These are phyloP conservation scores for Geotrichum bryndzae DNA, from an alignment of 1,139 yeast genomes.

Conservation along the genomic window DNA sequence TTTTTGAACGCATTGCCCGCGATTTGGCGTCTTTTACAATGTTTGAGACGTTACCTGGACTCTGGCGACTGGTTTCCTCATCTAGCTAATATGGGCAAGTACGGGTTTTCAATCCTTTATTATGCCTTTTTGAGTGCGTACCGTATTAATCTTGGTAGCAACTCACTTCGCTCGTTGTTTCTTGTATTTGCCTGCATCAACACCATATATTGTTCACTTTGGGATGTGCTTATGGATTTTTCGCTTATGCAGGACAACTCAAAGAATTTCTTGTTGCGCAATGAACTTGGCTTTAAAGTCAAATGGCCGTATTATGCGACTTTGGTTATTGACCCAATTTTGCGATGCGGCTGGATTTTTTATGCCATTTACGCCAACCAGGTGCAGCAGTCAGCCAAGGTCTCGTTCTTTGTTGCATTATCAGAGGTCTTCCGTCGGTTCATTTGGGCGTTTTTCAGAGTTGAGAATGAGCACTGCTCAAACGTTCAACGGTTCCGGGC, in stretches of 20 bases:
- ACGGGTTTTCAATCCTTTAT: conserved; percentile 58
- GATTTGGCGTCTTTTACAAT: conserved; percentile 85
- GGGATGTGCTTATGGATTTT: conserved; percentile 98
- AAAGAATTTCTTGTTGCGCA: conserved; percentile 56
- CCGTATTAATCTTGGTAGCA: conserved; percentile 50
- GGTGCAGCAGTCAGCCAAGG: conserved; percentile 84
- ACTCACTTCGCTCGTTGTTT: conserved; percentile 49
- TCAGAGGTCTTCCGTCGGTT: conserved; percentile 79
- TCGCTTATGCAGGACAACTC: conserved; percentile 77
- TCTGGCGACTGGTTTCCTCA: conserved; percentile 97
- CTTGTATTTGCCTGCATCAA: conserved; percentile 71
- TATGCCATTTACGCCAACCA: conserved; percentile 64
- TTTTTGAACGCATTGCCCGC: conserved; percentile 80
- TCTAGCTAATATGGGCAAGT: conserved; percentile 82
- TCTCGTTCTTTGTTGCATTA: conserved; percentile 75
- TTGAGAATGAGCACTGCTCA: conserved; percentile 93
- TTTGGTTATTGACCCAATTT: conserved; percentile 60
- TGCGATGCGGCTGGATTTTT: conserved; percentile 88
- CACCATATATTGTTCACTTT: conserved; percentile 59
- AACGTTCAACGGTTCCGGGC: conserved; percentile 82
- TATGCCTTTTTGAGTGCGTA: conserved; percentile 74
- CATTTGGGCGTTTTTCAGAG: conserved; percentile 84
- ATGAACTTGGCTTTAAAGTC: conserved; percentile 57
- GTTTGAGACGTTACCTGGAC: conserved; percentile 84
- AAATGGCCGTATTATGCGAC: conserved; percentile 67